Evolutionary conservation across 352 stramenopile species (phyloP).

Genomic region (Pythium biforme): DNA sequence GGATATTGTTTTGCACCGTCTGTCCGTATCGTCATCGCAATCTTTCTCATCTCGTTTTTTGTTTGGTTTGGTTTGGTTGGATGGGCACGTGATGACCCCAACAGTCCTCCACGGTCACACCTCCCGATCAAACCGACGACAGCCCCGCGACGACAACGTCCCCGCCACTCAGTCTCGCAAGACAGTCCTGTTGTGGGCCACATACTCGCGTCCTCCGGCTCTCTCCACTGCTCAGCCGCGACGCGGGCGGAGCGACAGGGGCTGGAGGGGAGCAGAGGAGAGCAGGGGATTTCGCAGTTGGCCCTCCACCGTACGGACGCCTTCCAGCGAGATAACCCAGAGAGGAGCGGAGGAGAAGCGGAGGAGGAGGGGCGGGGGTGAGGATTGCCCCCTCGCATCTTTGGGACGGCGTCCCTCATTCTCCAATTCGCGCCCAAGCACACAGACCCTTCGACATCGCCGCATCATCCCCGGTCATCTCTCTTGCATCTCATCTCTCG

Average conservation of each 20-base stretch:
- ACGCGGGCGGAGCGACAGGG: conserved; percentile 13
- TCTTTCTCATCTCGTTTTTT: not conserved
- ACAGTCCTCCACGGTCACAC: not conserved
- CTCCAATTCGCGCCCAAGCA: conserved; percentile 17
- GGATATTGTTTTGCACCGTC: not conserved
- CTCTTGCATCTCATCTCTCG: not conserved
- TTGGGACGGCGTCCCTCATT: not conserved
- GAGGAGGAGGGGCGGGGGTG: not conserved
- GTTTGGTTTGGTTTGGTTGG: not conserved
- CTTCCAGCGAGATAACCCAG: not conserved
- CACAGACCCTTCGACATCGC: not conserved
- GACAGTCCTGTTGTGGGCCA: not conserved
- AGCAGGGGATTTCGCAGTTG: not conserved
- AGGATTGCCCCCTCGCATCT: not conserved
- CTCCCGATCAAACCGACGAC: not conserved
- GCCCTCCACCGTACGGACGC: no score
- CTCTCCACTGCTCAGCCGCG: conserved; percentile 11
- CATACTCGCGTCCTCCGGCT: conserved; percentile 3
- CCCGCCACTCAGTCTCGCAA: not conserved
- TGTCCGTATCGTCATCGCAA: not conserved
- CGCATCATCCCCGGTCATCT: conserved; percentile 5
- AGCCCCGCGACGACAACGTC: not conserved
- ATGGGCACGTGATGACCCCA: conserved; percentile 12
- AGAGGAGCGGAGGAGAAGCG: not conserved
- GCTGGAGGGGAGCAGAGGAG: not conserved